These are phyloP conservation scores for Kernera saxatilis DNA, from an alignment of 345 rosid genomes.

Conservation along the genomic window DNA sequence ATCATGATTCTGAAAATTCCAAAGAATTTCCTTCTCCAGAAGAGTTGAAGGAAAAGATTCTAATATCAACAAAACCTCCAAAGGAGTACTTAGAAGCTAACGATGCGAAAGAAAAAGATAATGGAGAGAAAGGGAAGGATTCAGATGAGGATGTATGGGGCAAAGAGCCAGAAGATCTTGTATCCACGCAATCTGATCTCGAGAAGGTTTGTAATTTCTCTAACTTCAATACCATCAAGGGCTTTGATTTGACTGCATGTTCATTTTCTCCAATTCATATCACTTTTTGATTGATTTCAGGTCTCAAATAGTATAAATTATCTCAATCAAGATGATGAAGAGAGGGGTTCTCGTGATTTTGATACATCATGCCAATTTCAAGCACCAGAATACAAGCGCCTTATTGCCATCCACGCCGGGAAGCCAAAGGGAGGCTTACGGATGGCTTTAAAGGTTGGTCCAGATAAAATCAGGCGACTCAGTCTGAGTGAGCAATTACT, in stretches of 20 bases:
- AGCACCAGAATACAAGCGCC: conserved; percentile 34
- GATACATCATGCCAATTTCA: conserved; percentile 20
- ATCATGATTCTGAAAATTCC: conserved; percentile 37
- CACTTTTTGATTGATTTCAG: background rate
- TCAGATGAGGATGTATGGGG: conserved; percentile 47
- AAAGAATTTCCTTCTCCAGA: conserved; percentile 59
- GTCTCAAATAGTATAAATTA: conserved; percentile 2
- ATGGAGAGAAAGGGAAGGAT: conserved; percentile 37
- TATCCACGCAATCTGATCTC: conserved; percentile 37
- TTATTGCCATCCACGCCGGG: conserved; percentile 35
- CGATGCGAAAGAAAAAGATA: conserved; percentile 28
- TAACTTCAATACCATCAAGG: background rate
- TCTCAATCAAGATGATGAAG: conserved; percentile 21
- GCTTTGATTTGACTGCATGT: background rate
- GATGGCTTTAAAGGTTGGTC: conserved; percentile 33
- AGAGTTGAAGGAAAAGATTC: conserved; percentile 40
- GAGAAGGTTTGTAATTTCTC: conserved; percentile 29
- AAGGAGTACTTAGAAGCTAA: conserved; percentile 43
- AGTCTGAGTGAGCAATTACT: conserved; percentile 36
- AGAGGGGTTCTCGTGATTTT: conserved; percentile 14
- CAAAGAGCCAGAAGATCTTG: conserved; percentile 41
- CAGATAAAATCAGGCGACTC: conserved; percentile 33
- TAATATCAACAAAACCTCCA: conserved; percentile 69
- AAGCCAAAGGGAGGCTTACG: conserved; percentile 34
- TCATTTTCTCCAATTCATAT: background rate